These are phyloP conservation scores for Rubroboletus satanas DNA, from an alignment of 768 basidiomycete genomes.

Conservation along the genomic window DNA sequence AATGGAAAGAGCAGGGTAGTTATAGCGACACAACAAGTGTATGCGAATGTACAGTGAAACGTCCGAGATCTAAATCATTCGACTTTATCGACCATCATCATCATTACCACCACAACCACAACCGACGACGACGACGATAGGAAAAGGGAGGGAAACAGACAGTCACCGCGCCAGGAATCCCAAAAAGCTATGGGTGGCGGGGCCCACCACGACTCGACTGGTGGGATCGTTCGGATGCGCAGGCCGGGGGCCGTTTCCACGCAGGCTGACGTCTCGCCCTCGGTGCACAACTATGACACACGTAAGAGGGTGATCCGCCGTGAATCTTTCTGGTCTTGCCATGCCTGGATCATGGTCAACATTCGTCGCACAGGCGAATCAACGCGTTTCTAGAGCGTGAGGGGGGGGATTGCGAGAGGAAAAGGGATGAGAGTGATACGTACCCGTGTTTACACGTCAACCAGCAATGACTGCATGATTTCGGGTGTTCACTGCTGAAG, in stretches of 20 bases:
- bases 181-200: slow-evolving; percentile 5
- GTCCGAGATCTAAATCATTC: not conserved
- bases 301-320: slow-evolving; percentile 30
- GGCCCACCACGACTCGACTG: not conserved
- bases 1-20: not conserved
- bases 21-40: not conserved
- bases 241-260: slow-evolving; percentile 20
- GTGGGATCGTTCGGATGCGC: slow-evolving; percentile 4
- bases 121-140: not conserved
- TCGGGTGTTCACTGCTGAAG: slow-evolving; percentile 30
- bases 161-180: slow-evolving; percentile 12
- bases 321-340: slow-evolving; percentile 30
- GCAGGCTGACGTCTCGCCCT: slow-evolving; percentile 16
- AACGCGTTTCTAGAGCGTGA: not conserved
- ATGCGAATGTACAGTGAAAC: not conserved
- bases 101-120: not conserved
- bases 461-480: slow-evolving; percentile 23
- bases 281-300: slow-evolving; percentile 26
- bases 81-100: not conserved
- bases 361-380: not conserved
- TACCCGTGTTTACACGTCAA: slow-evolving; percentile 29
- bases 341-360: slow-evolving; percentile 16
- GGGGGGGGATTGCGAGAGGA: not conserved
- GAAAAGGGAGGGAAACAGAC: not conserved
- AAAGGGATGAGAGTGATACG: not conserved